Percentiles rank a stretch among this genome's conserved stretches.
phyloP scores from a whole-genome alignment of 164 flowering plant species.

The Vitis labrusca region DNA sequence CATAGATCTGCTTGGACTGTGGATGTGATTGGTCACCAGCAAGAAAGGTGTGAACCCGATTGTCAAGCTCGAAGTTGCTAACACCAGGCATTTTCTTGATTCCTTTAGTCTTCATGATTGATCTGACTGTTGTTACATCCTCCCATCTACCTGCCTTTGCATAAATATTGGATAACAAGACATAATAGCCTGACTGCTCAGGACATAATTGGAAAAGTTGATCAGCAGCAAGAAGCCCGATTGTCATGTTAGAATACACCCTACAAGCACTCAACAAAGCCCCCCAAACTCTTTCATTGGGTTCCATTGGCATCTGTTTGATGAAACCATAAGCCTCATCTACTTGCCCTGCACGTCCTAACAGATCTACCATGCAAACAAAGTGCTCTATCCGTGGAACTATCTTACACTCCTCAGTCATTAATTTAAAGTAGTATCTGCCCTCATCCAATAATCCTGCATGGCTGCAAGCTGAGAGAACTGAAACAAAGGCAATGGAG shows the following conservation, averaged over 20 bases:
- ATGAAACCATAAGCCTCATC: slow-evolving; percentile 36
- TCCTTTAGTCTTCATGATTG: slow-evolving; percentile 31
- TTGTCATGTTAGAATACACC: slow-evolving; percentile 26
- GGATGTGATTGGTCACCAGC: slow-evolving; percentile 43
- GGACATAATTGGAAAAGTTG: slow-evolving; percentile 30
- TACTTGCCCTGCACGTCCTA: slow-evolving; percentile 35
- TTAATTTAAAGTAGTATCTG: slow-evolving; percentile 20
- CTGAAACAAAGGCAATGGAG: slow-evolving; percentile 37
- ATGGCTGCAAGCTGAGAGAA: slow-evolving; percentile 43
- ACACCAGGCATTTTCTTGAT: slow-evolving; percentile 37
- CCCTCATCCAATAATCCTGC: slow-evolving; percentile 38
- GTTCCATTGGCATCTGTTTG: slow-evolving; percentile 33
- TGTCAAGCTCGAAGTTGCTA: slow-evolving; percentile 36
- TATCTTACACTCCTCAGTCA: slow-evolving; percentile 26
- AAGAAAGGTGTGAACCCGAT: slow-evolving; percentile 33
- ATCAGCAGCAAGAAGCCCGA: slow-evolving; percentile 40
- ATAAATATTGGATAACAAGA: slow-evolving; percentile 38
- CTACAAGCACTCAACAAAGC: slow-evolving; percentile 40
- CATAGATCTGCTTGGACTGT: slow-evolving; percentile 30
- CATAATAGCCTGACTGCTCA: slow-evolving; percentile 42
- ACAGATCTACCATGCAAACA: slow-evolving; percentile 40
- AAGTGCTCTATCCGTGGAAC: slow-evolving; percentile 32
- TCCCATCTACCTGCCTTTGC: slow-evolving; percentile 46
- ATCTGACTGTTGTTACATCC: slow-evolving; percentile 28
- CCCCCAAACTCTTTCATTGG: slow-evolving; percentile 45